Evolutionary conservation across 2,329 filamentous ascomycete genomes (phyloP).

Genomic region (Thielaviopsis punctulata): DNA sequence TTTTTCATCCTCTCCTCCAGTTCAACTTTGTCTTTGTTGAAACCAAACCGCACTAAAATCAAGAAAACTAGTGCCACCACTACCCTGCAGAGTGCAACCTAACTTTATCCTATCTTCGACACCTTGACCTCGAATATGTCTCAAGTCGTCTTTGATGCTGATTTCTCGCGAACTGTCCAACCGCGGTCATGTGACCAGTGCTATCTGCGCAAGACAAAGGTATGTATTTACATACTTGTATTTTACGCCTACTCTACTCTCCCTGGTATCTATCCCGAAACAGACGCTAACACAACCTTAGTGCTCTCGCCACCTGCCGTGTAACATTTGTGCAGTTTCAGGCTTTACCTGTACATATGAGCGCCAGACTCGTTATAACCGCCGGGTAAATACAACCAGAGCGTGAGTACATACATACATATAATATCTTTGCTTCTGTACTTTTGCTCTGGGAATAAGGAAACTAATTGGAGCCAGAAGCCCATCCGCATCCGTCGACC

Average conservation of each 20-base stretch:
- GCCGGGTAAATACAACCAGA: background rate
- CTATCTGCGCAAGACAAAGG: background rate
- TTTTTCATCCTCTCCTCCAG: background rate
- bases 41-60: too few relatives aligned
- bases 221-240: background rate
- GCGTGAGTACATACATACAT: background rate
- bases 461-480: background rate
- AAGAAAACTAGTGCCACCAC: too few relatives aligned
- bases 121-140: background rate
- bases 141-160: background rate
- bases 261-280: background rate
- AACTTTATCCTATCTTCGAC: too few relatives aligned
- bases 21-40: too few relatives aligned
- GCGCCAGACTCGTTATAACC: background rate
- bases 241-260: background rate
- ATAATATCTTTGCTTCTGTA: background rate
- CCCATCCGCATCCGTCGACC: background rate
- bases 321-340: background rate
- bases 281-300: background rate
- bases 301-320: background rate
- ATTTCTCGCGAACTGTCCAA: background rate
- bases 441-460: background rate
- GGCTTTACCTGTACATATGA: background rate
- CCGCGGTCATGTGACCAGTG: background rate
- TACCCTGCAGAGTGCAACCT: too few relatives aligned